phyloP scores from a whole-genome alignment of 305 asterid species.

The Fraxinus floribunda region DNA sequence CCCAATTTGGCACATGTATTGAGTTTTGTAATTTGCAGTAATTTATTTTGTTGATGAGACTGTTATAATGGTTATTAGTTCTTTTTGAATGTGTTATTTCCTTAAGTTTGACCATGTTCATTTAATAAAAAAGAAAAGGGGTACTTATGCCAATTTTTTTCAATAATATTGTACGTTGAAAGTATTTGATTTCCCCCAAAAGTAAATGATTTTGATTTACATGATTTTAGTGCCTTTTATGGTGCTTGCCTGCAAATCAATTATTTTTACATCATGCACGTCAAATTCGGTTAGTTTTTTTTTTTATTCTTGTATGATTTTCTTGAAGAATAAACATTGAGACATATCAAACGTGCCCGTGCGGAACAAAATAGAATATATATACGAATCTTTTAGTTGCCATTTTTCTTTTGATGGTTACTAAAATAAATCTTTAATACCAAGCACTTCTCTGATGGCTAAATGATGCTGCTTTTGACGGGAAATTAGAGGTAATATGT shows the following conservation, averaged over 20 bases:
- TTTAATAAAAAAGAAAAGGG: not conserved
- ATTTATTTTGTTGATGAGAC: not conserved
- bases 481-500: not conserved
- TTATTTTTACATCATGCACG: not conserved
- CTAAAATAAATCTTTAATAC: not conserved
- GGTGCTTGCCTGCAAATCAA: not conserved
- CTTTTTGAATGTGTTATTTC: not conserved
- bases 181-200: not conserved
- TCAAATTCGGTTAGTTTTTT: not conserved
- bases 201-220: not conserved
- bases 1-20: not conserved
- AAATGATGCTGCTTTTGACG: not conserved
- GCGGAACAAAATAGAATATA: not conserved
- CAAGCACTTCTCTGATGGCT: not conserved
- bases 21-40: not conserved
- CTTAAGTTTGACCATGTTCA: not conserved
- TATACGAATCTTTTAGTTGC: not conserved
- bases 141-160: not conserved
- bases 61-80: not conserved
- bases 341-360: not conserved
- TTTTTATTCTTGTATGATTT: not conserved
- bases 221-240: not conserved
- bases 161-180: not conserved
- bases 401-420: not conserved
- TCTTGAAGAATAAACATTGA: not conserved